phyloP scores from a whole-genome alignment of 2,329 filamentous ascomycete genomes.

The Ophiostoma novo-ulmi region DNA sequence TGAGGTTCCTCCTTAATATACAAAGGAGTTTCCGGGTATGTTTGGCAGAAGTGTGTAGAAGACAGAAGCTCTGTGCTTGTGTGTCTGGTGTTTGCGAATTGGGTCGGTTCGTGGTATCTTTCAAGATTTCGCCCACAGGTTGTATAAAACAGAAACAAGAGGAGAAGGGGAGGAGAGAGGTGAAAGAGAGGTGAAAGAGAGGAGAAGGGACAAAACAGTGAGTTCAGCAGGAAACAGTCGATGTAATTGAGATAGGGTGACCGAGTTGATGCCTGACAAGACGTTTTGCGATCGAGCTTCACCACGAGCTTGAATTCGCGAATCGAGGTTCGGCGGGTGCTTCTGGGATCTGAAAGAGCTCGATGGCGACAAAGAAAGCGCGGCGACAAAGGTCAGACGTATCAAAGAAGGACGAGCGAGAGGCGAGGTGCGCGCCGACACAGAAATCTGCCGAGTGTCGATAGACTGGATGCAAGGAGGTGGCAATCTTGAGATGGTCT shows the following conservation, averaged over 20 bases:
- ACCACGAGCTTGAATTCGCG: neutral
- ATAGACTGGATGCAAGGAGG: neutral
- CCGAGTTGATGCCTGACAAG: conserved; percentile 3
- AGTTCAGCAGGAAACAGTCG: neutral
- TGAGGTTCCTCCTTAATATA: conserved; percentile 1
- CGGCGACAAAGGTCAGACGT: neutral
- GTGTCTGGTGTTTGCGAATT: conserved; percentile 24
- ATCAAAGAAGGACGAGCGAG: neutral
- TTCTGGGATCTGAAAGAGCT: neutral
- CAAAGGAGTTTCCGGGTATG: conserved; percentile 5
- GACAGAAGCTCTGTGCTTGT: conserved; percentile 62
- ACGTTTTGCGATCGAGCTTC: neutral
- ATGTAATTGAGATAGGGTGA: neutral
- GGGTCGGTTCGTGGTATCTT: conserved; percentile 16
- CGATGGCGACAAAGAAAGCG: neutral
- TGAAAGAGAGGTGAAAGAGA: neutral
- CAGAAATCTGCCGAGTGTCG: neutral
- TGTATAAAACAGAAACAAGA: conserved; percentile 14
- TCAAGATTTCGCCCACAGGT: conserved; percentile 15
- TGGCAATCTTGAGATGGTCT: neutral
- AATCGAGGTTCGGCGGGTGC: neutral
- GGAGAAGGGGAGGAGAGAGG: neutral
- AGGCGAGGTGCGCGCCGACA: neutral
- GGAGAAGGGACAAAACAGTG: neutral
- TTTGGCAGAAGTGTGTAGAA: conserved; percentile 29